Evolutionary conservation across 345 rosid species (phyloP), one percentile per base, ranked within the genome.

Genomic region (Ceriops zippeliana): DNA sequence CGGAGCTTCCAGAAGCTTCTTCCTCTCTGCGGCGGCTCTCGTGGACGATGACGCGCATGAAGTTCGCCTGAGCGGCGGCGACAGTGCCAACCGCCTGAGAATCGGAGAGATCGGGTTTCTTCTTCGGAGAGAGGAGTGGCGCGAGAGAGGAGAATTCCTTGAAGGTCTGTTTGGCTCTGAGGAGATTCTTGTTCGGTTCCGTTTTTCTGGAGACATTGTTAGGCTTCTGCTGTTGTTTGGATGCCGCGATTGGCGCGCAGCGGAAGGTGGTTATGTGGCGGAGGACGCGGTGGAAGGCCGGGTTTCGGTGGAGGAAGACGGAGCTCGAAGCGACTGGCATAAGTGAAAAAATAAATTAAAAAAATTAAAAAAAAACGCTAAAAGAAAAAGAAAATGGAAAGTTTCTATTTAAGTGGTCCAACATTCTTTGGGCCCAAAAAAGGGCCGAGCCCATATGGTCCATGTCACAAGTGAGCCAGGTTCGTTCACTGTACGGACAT

Each of bases 21-120:
- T 0, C 28, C 30, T 54, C 30, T 22, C 6, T 30, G 24, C 59
- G 30, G 11, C 17, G 17, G 49, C 49, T 22, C 5, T 54, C 67
- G 15, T 75, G 83, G 54, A 91, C 88, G 37, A 89, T 78, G 62
- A 93, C 98, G 42, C 97, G 96, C 98, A 93, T 93, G 81, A 89
- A 93, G 82, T 93, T 93, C 11, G 98, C 97, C 73, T 93, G 97
- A n/a, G 97, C 85, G 1, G 97, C 85, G 42, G 89, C 91, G 2
- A 91, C 96, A 5, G 86, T 83, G 38, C 97, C 98, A 72, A 89
- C 68, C 20, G 98, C 92, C 68, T 93, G 92, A n/a, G 89, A 87
- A 1, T 86, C 89, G 51, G 87, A 77, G 70, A 93, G 92, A 7
- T 79, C 24, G 16, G 86, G 87, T 10, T 52, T 61, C 38, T 84